A percentile compares a stretch with the other conserved stretches of the same genome.
These are phyloP conservation scores for Talaromyces sp. DNA, from an alignment of 2,329 filamentous ascomycete species.

Conservation along the genomic window DNA sequence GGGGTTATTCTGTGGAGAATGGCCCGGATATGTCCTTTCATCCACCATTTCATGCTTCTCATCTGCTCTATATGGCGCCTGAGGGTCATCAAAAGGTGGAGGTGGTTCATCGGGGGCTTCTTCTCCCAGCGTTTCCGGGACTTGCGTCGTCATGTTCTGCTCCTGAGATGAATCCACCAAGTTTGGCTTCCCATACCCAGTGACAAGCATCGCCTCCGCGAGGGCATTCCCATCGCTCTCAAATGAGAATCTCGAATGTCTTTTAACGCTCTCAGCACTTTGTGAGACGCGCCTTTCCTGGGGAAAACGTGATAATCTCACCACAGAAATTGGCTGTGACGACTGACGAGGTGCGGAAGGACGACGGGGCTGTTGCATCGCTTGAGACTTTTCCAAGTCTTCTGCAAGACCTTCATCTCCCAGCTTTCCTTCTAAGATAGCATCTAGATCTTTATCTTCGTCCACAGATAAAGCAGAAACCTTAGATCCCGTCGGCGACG, in stretches of 20 bases:
- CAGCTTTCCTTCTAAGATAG: conserved; percentile 6
- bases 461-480: conserved; percentile 7
- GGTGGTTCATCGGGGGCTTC: conserved; percentile 7
- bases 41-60: not conserved
- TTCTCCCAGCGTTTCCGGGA: conserved; percentile 8
- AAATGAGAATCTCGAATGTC: conserved; percentile 9
- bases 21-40: not conserved
- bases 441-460: conserved; percentile 1
- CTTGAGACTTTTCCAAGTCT: conserved; percentile 1
- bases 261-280: conserved; percentile 1
- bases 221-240: conserved; percentile 7
- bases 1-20: not conserved
- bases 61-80: conserved; percentile 2
- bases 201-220: conserved; percentile 8
- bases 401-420: conserved; percentile 1
- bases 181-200: not conserved
- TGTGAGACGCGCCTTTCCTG: not conserved
- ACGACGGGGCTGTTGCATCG: not conserved
- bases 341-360: not conserved
- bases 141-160: not conserved
- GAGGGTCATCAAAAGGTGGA: conserved; percentile 5
- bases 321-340: conserved; percentile 4
- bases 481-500: conserved; percentile 6
- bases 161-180: not conserved
- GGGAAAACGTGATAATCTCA: conserved; percentile 3